Evolutionary conservation across 805 yeast genomes (phyloP).

Genomic region (Candida insectalens): DNA sequence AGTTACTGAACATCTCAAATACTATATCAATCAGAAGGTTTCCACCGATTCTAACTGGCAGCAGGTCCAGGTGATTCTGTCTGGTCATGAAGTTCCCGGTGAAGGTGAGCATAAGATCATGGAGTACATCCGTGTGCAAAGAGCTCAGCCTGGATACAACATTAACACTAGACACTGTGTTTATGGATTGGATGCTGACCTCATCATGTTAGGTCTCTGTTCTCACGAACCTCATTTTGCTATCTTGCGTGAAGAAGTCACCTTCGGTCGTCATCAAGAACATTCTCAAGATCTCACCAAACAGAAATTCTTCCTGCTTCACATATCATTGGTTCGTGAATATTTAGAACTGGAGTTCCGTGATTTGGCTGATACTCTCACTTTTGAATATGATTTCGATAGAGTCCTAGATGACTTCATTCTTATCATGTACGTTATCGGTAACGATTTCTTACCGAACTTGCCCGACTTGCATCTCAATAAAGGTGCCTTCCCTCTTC

Average conservation of each 20-base stretch:
- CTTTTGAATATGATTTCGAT: slow-evolving; percentile 77
- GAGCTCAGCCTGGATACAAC: slow-evolving; percentile 64
- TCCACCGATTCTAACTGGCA: slow-evolving; percentile 86
- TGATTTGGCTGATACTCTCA: slow-evolving; percentile 52
- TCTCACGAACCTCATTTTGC: slow-evolving; percentile 96
- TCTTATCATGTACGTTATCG: slow-evolving; percentile 85
- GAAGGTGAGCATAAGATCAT: slow-evolving; percentile 98
- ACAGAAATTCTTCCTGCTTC: slow-evolving; percentile 76
- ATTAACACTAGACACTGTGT: slow-evolving; percentile 86
- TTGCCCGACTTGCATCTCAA: slow-evolving; percentile 88
- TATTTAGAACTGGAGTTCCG: slow-evolving; percentile 80
- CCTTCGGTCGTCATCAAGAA: slow-evolving; percentile 51
- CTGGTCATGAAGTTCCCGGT: slow-evolving; percentile 96
- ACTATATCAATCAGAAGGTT: slow-evolving; percentile 80
- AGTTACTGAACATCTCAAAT: slow-evolving; percentile 70
- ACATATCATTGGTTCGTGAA: slow-evolving; percentile 81
- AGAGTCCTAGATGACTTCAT: slow-evolving; percentile 87
- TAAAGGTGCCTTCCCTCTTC: slow-evolving; percentile 93
- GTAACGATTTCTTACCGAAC: slow-evolving; percentile 96
- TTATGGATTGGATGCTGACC: slow-evolving; percentile 93
- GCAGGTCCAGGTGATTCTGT: slow-evolving; percentile 60
- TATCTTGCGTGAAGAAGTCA: slow-evolving; percentile 88
- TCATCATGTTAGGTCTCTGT: slow-evolving; percentile 85
- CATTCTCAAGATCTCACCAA: slow-evolving; percentile 45
- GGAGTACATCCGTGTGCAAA: slow-evolving; percentile 77